Evolutionary conservation across 2,329 filamentous ascomycete species (phyloP), one percentile per base, ranked within the genome.

Genomic region (Clonostachys chloroleuca): DNA sequence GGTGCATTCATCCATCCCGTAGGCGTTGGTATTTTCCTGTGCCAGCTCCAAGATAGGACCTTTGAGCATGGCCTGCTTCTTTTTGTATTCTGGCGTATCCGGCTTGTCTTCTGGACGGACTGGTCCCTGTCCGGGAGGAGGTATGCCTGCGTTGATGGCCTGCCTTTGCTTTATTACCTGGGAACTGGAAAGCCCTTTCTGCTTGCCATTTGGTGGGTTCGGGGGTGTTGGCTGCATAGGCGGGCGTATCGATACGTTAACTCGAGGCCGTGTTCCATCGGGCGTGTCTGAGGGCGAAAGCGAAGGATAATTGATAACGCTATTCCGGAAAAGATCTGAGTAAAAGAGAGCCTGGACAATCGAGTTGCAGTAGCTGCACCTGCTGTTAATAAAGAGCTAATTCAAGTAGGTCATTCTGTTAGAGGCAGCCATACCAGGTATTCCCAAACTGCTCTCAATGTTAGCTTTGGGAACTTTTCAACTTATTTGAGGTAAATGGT

Each of bases 311-410:
- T 88, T 92, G 67, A 99, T 84, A 56, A 99, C 90, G 61, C 92
- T 84, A 72, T 96, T 87, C 69, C 94, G 89, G 67, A 99, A 99
- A 34, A 89, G 84, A 41, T 90, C 86, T 17, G 92, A 96, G 72
- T 95, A 96, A 72, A 95, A 99, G 49, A 99, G 83, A 59, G 91
- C 95, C 73, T 99, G 94, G 49, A 99, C 81, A 60, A 99, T 96
- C 13, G 94, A 99, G 69, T 99, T 99, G 73, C 90, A 96, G 70
- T 99, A 99, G 66, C 92, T 97, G 68, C 39, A 10, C 12, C 17
- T 35, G 36, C 17, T 35, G 57, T 65, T 42, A 65, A 54, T 43
- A 35, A 16, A 34, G 36, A 34, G 36, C 39, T 56, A 47, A 48
- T 45, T 17, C 24, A 18, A 12, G 40, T 3, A 14, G 13, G 18